Evolutionary conservation across 2,329 filamentous ascomycete species (phyloP).

Genomic region (Fusarium torulosum): DNA sequence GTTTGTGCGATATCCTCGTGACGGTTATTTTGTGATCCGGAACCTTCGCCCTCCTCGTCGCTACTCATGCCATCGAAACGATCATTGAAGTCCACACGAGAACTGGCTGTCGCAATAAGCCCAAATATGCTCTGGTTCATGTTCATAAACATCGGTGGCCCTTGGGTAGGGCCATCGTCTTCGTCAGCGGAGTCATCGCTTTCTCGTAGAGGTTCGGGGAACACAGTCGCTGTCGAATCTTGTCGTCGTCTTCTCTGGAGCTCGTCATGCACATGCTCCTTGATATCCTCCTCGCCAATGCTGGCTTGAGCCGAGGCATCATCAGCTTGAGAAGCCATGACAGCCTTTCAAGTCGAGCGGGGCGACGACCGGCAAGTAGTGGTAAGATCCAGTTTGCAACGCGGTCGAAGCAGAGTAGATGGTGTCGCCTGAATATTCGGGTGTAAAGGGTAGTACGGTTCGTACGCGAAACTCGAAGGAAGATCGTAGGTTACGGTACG

Average conservation of each 20-base stretch:
- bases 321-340: constrained; percentile 42
- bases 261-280: constrained; percentile 58
- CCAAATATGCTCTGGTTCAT: constrained; percentile 97
- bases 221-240: constrained; percentile 54
- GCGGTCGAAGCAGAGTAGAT: neutral
- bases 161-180: constrained; percentile 59
- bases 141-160: constrained; percentile 70
- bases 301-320: constrained; percentile 39
- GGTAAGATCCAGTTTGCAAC: neutral
- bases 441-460: neutral
- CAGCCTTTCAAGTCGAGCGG: constrained; percentile 22
- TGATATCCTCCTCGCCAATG: constrained; percentile 52
- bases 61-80: constrained; percentile 84
- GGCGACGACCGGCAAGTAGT: constrained; percentile 16
- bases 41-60: constrained; percentile 81
- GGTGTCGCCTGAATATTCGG: neutral
- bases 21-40: constrained; percentile 58
- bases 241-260: constrained; percentile 60
- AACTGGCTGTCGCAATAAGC: constrained; percentile 89
- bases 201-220: constrained; percentile 66
- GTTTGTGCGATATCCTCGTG: constrained; percentile 57
- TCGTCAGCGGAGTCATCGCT: constrained; percentile 64
- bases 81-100: constrained; percentile 83
- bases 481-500: constrained; percentile 10
- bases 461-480: neutral